Evolutionary conservation across 768 basidiomycete genomes (phyloP).

Genomic region (Dictyophora rubrovolvata): DNA sequence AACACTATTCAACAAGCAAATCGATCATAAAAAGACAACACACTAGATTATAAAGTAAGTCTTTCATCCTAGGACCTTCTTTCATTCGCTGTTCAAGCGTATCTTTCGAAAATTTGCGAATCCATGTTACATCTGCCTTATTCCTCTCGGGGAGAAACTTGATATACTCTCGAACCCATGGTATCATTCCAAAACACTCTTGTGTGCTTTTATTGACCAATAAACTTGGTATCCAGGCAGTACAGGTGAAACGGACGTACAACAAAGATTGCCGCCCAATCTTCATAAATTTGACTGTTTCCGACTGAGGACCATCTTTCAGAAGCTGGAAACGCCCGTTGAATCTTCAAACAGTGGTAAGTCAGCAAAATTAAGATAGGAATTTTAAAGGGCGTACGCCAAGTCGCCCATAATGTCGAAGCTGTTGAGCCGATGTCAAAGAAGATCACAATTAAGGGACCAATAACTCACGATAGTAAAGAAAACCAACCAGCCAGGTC

Average conservation of each 20-base stretch:
- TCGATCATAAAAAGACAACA: not conserved
- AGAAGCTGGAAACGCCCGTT: constrained; percentile 29
- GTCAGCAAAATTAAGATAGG: too few relatives aligned
- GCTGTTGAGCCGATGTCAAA: constrained; percentile 12
- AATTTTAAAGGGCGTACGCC: constrained; percentile 19
- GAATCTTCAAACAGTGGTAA: constrained; percentile 19
- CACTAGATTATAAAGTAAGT: constrained; percentile 37
- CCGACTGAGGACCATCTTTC: constrained; percentile 21
- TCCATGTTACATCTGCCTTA: not conserved
- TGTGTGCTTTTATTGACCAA: constrained; percentile 22
- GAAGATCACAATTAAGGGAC: not conserved
- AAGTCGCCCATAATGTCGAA: constrained; percentile 32
- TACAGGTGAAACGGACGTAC: not conserved
- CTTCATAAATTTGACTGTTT: constrained; percentile 33
- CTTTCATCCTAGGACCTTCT: constrained; percentile 7
- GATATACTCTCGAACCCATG: constrained; percentile 36
- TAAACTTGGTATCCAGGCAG: constrained; percentile 15
- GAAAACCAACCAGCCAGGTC: not conserved
- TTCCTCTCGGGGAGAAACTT: constrained; percentile 22
- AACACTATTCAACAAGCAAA: not conserved
- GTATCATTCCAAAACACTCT: constrained; percentile 14
- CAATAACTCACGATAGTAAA: not conserved
- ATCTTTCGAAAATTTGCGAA: constrained; percentile 27
- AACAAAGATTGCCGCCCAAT: constrained; percentile 26
- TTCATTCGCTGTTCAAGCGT: constrained; percentile 3